Conservation (phyloP, 1,139 yeast species). For the Geotrichum klebahnii region DNA sequence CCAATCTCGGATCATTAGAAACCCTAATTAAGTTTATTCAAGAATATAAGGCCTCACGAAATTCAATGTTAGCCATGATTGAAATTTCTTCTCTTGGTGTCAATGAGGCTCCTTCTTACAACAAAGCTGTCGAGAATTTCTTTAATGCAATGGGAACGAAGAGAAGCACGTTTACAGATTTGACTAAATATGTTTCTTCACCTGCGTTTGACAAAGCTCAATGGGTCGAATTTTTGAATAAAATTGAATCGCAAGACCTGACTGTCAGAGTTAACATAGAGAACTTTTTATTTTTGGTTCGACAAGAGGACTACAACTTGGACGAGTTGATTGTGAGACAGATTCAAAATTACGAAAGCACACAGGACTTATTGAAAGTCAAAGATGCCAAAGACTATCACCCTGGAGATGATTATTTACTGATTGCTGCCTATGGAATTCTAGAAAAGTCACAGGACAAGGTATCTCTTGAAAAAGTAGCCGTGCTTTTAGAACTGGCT, state of each 20-base stretch:
- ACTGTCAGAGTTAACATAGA: conserved; percentile 49
- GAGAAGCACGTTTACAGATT: conserved; percentile 59
- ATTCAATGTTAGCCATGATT: conserved; percentile 53
- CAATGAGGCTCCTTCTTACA: conserved; percentile 10
- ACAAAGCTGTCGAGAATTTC: conserved; percentile 43
- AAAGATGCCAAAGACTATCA: conserved; percentile 59
- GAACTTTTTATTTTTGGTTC: conserved; percentile 43
- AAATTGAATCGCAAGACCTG: conserved; percentile 35
- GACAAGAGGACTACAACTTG: conserved; percentile 23
- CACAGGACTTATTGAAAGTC: conserved; percentile 35
- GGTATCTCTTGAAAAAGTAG: conserved; percentile 36
- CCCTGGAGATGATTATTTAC: conserved; percentile 59
- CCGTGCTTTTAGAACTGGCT: conserved; percentile 49
- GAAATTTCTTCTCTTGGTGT: conserved; percentile 40
- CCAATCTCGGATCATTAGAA: conserved; percentile 34
- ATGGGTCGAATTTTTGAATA: conserved; percentile 14
- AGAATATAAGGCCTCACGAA: conserved; percentile 46
- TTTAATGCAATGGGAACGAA: conserved; percentile 47
- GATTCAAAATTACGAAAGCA: conserved; percentile 41
- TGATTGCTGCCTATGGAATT: conserved; percentile 45
- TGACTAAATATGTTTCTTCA: conserved; percentile 41
- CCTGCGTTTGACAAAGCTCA: conserved; percentile 22
- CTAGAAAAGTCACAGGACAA: conserved; percentile 25
- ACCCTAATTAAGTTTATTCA: conserved; percentile 33
- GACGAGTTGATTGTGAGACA: conserved; percentile 29